phyloP scores from a whole-genome alignment of 805 yeast genomes.

The Pichia nakasei region DNA sequence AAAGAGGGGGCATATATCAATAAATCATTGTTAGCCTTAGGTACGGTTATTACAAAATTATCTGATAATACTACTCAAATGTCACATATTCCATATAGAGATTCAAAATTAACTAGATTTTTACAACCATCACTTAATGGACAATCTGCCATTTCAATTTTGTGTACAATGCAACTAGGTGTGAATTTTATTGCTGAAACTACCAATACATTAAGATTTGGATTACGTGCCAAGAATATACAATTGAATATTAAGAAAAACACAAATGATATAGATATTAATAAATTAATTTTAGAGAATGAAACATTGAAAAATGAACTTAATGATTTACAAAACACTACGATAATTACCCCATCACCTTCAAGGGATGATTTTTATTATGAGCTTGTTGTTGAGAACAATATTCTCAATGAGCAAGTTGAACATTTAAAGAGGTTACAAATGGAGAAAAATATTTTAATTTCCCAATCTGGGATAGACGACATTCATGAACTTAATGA shows the following conservation, averaged over 20 bases:
- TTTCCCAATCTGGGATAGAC: slow-evolving; percentile 1
- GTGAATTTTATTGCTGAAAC: slow-evolving; percentile 63
- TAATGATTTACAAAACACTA: slow-evolving; percentile 19
- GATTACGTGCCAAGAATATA: slow-evolving; percentile 86
- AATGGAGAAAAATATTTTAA: slow-evolving; percentile 20
- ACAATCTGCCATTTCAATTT: slow-evolving; percentile 68
- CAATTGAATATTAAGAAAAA: slow-evolving; percentile 55
- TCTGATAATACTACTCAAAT: slow-evolving; percentile 13
- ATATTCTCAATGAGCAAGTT: slow-evolving; percentile 52
- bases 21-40: slow-evolving; percentile 80
- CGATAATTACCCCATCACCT: slow-evolving; percentile 18
- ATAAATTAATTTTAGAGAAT: slow-evolving; percentile 48
- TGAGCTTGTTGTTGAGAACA: slow-evolving; percentile 51
- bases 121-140: slow-evolving; percentile 92
- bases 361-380: slow-evolving; percentile 16
- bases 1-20: slow-evolving; percentile 93
- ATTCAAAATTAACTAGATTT: slow-evolving; percentile 82
- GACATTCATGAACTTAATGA: background rate
- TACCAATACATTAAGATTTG: slow-evolving; percentile 79
- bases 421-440: slow-evolving; percentile 61
- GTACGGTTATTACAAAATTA: slow-evolving; percentile 84
- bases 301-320: slow-evolving; percentile 53
- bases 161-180: slow-evolving; percentile 79
- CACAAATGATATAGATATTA: slow-evolving; percentile 40
- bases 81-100: slow-evolving; percentile 81